These are phyloP conservation scores for Colletotrichum navitas DNA, from an alignment of 2,329 filamentous ascomycete species.

Conservation along the genomic window DNA sequence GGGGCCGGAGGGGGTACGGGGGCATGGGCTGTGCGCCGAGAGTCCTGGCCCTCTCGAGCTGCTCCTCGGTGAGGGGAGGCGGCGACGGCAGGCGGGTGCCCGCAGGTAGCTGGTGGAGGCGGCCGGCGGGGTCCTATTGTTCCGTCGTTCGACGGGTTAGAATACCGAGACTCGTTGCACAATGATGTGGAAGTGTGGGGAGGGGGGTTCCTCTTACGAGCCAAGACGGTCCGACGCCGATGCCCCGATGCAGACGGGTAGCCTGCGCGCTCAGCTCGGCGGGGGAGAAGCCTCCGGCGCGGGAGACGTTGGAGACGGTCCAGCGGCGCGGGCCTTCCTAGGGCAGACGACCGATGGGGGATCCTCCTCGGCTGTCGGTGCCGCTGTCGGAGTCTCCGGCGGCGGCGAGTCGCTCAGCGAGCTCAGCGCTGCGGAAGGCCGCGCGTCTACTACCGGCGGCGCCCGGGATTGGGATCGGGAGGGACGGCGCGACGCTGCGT, in stretches of 20 bases:
- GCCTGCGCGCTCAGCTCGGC: constrained; percentile 25
- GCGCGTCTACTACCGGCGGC: constrained; percentile 13
- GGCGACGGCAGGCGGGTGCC: constrained; percentile 28
- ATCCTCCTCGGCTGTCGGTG: background rate
- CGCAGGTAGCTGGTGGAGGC: constrained; percentile 26
- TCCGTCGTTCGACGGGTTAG: background rate
- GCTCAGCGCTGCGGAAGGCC: constrained; percentile 7
- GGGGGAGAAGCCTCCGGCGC: constrained; percentile 24
- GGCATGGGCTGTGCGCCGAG: background rate
- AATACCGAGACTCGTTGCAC: background rate
- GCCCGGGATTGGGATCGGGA: constrained; percentile 24
- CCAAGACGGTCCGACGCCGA: constrained; percentile 23
- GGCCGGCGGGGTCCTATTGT: constrained; percentile 31
- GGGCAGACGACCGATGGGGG: constrained; percentile 7
- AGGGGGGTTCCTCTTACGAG: constrained; percentile 2
- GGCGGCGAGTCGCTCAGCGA: background rate
- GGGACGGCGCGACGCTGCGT: background rate
- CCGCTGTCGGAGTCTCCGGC: background rate
- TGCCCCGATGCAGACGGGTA: constrained; percentile 17
- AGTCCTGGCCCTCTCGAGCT: constrained; percentile 16
- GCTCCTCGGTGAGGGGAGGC: constrained; percentile 29
- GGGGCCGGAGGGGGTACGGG: constrained; percentile 28
- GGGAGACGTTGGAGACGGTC: constrained; percentile 36
- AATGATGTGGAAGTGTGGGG: background rate
- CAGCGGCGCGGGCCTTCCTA: constrained; percentile 34